These are phyloP conservation scores for Microdochium trichocladiopsis DNA, from an alignment of 2,329 filamentous ascomycete genomes.

Conservation along the genomic window DNA sequence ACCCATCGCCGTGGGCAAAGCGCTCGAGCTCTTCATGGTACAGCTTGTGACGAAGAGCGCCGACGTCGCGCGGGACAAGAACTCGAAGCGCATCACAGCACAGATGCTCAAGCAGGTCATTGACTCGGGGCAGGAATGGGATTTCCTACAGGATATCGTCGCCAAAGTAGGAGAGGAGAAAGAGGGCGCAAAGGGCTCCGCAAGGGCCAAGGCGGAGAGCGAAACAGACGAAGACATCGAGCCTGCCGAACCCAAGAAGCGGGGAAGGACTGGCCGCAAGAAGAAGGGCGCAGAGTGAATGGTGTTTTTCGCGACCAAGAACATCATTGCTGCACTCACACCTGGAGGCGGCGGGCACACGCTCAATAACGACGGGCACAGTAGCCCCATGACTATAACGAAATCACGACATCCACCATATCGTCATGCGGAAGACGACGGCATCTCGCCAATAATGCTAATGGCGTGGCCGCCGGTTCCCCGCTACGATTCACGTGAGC, in stretches of 20 bases:
- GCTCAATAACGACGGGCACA: no score
- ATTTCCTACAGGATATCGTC: conserved; percentile 89
- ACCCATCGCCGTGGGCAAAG: conserved; percentile 91
- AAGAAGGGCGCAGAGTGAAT: conserved; percentile 36
- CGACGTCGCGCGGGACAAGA: conserved; percentile 71
- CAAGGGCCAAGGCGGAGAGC: conserved; percentile 37
- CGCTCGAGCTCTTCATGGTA: conserved; percentile 96
- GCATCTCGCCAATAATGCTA: no score
- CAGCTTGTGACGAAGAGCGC: conserved; percentile 85
- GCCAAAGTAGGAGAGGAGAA: conserved; percentile 62
- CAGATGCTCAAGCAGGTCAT: conserved; percentile 89
- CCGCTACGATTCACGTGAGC: no score
- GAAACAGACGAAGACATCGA: conserved; percentile 44
- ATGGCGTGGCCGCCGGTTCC: no score
- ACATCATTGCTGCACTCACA: not conserved
- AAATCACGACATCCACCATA: no score
- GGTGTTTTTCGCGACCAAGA: conserved; percentile 4
- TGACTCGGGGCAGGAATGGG: conserved; percentile 82
- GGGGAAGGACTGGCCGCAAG: conserved; percentile 34
- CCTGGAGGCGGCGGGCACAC: no score
- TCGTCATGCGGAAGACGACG: no score
- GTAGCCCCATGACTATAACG: no score
- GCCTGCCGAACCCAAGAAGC: conserved; percentile 38
- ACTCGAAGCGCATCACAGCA: conserved; percentile 83
- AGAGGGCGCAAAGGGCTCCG: conserved; percentile 27